Evolutionary conservation across 257 asterid species (phyloP), one percentile per base, ranked within the genome.

Genomic region (Jacaranda mimosifolia): DNA sequence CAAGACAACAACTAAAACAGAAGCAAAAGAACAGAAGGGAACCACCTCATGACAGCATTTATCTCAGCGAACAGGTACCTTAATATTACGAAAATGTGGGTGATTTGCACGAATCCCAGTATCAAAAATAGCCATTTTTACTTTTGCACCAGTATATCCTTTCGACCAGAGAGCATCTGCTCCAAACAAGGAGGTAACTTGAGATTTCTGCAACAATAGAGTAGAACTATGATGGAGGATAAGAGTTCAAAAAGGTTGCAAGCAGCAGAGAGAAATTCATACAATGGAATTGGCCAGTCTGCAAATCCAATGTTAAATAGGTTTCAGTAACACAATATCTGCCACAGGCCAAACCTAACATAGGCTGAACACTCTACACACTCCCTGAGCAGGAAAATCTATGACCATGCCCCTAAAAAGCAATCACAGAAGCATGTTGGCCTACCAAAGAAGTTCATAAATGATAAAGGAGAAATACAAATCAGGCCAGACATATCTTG

Each of bases 71-170:
- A 63, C 12, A 40, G 36, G 46, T 87, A 93, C 99, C 97, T 93
- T 96, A 83, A 96, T 91, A 84, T 96, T 93, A 42, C 98, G 98
- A 74, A 96, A 96, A 84, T 96, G 99, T 79, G 99, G 98, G 84
- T 96, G 98, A 82, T 88, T 80, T 71, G 87, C 83, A 70, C 98
- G 98, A 80, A 96, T 96, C 14, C 98, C 98, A 52, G 97, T 96
- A 75, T 96, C 98, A 83, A 96, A 96, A 79, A 96, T 93, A 76
- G 97, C 98, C 97, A 96, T 96, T 87, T 93, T 96, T 66, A 96
- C 98, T 90, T 96, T 93, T 45, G 97, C 82, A 70, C 98, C 99
- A 40, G 97, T 93, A 79, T 91, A 88, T 26, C 99, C 99, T 72
- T 91, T 91, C 1, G 94, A 87, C 99, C 99, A 96, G 68, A 93